Percentiles rank a stretch among this genome's conserved stretches.
phyloP scores from a whole-genome alignment of 768 basidiomycete species.

The Auriscalpium microsporum region DNA sequence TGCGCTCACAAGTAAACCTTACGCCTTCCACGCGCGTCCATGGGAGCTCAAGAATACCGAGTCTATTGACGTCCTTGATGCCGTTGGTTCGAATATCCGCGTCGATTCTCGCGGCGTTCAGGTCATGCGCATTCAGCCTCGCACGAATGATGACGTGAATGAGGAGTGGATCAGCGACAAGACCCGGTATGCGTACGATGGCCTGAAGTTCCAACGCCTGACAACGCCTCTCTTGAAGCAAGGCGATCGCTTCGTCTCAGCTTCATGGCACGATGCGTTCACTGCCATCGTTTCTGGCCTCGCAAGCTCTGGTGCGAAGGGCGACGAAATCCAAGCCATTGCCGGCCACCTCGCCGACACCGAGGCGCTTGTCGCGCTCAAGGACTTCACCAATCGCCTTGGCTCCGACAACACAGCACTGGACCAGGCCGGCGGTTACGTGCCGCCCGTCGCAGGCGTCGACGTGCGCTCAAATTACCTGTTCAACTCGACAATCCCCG shows the following conservation, averaged over 20 bases:
- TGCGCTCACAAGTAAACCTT: conserved; percentile 96
- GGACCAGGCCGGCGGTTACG: conserved; percentile 62
- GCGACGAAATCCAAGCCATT: conserved; percentile 90
- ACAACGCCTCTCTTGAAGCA: conserved; percentile 85
- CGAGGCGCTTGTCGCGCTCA: conserved; percentile 86
- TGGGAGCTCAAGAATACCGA: conserved; percentile 99
- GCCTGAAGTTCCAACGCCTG: conserved; percentile 89
- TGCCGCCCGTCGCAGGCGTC: conserved; percentile 69
- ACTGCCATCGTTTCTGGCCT: conserved; percentile 73
- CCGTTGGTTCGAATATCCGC: conserved; percentile 92
- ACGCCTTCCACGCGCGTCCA: conserved; percentile 93
- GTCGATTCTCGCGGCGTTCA: conserved; percentile 91
- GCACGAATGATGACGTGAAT: conserved; percentile 95
- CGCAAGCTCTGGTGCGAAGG: conserved; percentile 67
- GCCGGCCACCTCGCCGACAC: conserved; percentile 92
- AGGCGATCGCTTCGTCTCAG: conserved; percentile 87
- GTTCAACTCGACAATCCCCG: conserved; percentile 89
- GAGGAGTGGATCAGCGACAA: conserved; percentile 99
- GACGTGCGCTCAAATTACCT: conserved; percentile 95
- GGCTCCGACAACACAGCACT: conserved; percentile 90
- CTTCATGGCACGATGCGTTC: conserved; percentile 88
- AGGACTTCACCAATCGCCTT: conserved; percentile 86
- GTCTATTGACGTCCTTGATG: conserved; percentile 91
- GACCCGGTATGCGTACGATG: conserved; percentile 94
- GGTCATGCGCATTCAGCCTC: conserved; percentile 96